Evolutionary conservation across 1,284 basidiomycete genomes (phyloP).

Genomic region (Tilletia setariae): DNA sequence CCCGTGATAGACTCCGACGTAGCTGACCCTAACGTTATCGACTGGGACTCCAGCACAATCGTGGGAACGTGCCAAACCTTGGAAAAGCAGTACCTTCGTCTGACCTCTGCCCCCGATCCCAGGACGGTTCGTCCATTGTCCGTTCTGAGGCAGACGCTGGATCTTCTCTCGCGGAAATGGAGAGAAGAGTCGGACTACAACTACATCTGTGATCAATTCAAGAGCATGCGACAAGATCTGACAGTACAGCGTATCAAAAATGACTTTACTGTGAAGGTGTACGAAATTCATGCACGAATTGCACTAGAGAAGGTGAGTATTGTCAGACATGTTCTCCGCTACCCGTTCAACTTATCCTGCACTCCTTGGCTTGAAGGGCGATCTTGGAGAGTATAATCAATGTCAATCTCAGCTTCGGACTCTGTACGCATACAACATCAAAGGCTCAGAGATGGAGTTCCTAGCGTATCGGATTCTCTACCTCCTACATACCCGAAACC

Average conservation of each 20-base stretch:
- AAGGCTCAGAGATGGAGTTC: conserved; percentile 89
- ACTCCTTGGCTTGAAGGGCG: conserved; percentile 62
- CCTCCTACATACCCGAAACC: conserved; percentile 87
- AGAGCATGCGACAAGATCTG: conserved; percentile 92
- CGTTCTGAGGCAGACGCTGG: conserved; percentile 78
- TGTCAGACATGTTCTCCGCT: conserved; percentile 16
- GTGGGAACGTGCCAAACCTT: conserved; percentile 82
- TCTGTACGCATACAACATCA: conserved; percentile 87
- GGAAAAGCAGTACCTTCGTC: conserved; percentile 91
- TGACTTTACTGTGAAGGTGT: conserved; percentile 93
- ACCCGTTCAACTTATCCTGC: too few species aligned
- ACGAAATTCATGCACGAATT: conserved; percentile 97
- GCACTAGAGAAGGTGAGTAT: conserved; percentile 79
- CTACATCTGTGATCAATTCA: conserved; percentile 98
- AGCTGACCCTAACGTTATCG: conserved; percentile 74
- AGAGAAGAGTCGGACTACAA: conserved; percentile 76
- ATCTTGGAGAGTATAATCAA: conserved; percentile 98
- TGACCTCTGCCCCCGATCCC: conserved; percentile 93
- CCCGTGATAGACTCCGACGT: neutral
- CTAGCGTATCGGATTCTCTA: conserved; percentile 96
- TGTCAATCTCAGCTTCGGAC: conserved; percentile 87
- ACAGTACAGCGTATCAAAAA: conserved; percentile 99
- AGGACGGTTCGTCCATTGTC: conserved; percentile 85
- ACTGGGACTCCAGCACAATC: conserved; percentile 95
- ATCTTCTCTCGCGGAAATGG: conserved; percentile 86